Conservation (phyloP, 345 rosid species). For the Arabidopsis suecica region DNA sequence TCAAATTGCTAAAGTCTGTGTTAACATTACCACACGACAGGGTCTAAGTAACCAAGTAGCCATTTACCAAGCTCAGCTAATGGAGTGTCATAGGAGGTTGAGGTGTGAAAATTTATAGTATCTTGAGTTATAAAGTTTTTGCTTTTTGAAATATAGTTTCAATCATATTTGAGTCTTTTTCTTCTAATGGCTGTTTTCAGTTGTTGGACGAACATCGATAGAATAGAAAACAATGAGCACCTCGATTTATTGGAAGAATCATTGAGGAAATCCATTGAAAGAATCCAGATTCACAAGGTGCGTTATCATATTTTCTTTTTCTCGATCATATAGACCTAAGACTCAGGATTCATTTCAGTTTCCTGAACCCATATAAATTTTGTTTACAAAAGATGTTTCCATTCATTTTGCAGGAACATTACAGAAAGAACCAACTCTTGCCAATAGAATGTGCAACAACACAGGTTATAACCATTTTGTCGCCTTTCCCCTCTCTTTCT, state of each 20-base stretch:
- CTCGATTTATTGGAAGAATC: slow-evolving; percentile 81
- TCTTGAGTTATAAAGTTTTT: slow-evolving; percentile 19
- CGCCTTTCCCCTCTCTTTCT: not conserved
- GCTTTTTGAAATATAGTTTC: not conserved
- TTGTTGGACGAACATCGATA: slow-evolving; percentile 73
- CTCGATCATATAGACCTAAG: not conserved
- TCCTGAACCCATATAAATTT: not conserved
- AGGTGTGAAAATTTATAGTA: slow-evolving; percentile 57
- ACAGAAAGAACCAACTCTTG: slow-evolving; percentile 61
- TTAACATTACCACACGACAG: slow-evolving; percentile 50
- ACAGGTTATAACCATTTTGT: slow-evolving; percentile 56
- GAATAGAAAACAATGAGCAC: slow-evolving; percentile 68
- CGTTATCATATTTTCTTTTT: slow-evolving; percentile 13
- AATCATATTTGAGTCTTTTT: not conserved
- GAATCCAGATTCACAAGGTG: slow-evolving; percentile 65
- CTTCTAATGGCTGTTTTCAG: slow-evolving; percentile 51
- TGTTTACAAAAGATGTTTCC: slow-evolving; percentile 16
- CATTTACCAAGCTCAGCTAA: slow-evolving; percentile 60
- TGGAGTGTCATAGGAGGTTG: slow-evolving; percentile 72
- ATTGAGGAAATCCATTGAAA: slow-evolving; percentile 65
- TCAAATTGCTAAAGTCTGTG: slow-evolving; percentile 28
- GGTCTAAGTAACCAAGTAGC: slow-evolving; percentile 71
- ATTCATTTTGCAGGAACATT: slow-evolving; percentile 61
- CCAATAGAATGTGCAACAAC: slow-evolving; percentile 58
- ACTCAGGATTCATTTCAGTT: slow-evolving; percentile 17